phyloP scores from a whole-genome alignment of 192 early-diverging fungal species.

The Coemansia sp. region DNA sequence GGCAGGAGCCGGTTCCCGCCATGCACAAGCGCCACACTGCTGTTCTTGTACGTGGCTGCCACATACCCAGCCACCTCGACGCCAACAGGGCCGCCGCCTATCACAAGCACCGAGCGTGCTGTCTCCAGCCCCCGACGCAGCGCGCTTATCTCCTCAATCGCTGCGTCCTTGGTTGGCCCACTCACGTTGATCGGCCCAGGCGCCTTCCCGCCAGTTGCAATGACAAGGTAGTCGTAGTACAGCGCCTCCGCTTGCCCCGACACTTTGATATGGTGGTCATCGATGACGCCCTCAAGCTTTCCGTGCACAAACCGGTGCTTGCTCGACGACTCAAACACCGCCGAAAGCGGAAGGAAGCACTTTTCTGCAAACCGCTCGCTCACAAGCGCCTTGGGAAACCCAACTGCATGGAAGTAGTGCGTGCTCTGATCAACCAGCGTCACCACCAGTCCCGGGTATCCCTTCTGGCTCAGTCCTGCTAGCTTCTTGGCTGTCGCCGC shows the following conservation, averaged over 20 bases:
- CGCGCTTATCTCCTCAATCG: conserved; percentile 29
- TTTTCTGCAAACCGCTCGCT: conserved; percentile 54
- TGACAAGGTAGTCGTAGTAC: conserved; percentile 59
- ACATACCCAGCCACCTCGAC: conserved; percentile 65
- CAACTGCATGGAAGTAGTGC: conserved; percentile 63
- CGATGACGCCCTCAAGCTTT: conserved; percentile 16
- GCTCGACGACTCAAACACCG: conserved; percentile 40
- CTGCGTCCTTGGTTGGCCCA: conserved; percentile 42
- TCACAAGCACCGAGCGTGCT: conserved; percentile 57
- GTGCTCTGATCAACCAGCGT: conserved; percentile 60
- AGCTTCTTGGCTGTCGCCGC: conserved; percentile 46
- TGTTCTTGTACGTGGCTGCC: conserved; percentile 38
- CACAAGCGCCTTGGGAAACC: conserved; percentile 54
- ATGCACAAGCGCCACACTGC: conserved; percentile 58
- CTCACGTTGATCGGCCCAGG: conserved; percentile 47
- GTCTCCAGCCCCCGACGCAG: conserved; percentile 41
- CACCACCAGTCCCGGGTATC: conserved; percentile 47
- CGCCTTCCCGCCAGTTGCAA: conserved; percentile 60
- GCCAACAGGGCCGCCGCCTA: conserved; percentile 67
- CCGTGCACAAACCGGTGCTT: conserved; percentile 56
- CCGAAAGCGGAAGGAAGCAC: conserved; percentile 58
- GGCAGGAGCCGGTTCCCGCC: conserved; percentile 53
- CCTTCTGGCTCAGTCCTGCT: conserved; percentile 31
- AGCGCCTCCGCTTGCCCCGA: conserved; percentile 34
- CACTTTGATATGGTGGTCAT: conserved; percentile 47